Conservation (phyloP, 768 basidiomycete species). For the Mycena galopus region DNA sequence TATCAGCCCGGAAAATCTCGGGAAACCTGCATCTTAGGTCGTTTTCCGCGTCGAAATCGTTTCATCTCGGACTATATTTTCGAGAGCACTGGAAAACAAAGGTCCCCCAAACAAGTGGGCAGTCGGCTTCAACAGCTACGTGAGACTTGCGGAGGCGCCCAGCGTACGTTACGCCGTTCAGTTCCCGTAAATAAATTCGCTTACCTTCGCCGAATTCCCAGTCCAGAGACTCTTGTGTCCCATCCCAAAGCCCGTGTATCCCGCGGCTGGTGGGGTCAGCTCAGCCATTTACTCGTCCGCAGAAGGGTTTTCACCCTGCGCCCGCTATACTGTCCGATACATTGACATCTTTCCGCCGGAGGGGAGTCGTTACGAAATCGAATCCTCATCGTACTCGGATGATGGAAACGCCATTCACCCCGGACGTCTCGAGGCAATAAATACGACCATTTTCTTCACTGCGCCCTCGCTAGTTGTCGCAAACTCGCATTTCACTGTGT, state of each 20-base stretch:
- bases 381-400: conserved; percentile 28
- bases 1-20: conserved; percentile 64
- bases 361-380: conserved; percentile 21
- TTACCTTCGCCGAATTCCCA: conserved; percentile 35
- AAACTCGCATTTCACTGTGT: conserved; percentile 68
- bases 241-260: conserved; percentile 40
- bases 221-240: conserved; percentile 62
- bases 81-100: conserved; percentile 72
- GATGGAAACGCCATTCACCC: conserved; percentile 51
- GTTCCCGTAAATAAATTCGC: background rate
- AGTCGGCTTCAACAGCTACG: conserved; percentile 84
- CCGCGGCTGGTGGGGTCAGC: conserved; percentile 6
- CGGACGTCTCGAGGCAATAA: conserved; percentile 69
- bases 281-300: conserved; percentile 25
- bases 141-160: conserved; percentile 78
- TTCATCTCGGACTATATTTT: conserved; percentile 73
- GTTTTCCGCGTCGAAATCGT: conserved; percentile 71
- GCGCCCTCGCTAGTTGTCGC: conserved; percentile 63
- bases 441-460: conserved; percentile 75
- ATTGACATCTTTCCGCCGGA: conserved; percentile 60
- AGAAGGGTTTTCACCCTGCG: conserved; percentile 17
- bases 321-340: conserved; percentile 54
- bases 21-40: conserved; percentile 61
- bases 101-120: conserved; percentile 85
- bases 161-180: conserved; percentile 63